Base-by-base conservation (phyloP, 2,329 filamentous ascomycete species). In the Alternaria infectoria region DNA sequence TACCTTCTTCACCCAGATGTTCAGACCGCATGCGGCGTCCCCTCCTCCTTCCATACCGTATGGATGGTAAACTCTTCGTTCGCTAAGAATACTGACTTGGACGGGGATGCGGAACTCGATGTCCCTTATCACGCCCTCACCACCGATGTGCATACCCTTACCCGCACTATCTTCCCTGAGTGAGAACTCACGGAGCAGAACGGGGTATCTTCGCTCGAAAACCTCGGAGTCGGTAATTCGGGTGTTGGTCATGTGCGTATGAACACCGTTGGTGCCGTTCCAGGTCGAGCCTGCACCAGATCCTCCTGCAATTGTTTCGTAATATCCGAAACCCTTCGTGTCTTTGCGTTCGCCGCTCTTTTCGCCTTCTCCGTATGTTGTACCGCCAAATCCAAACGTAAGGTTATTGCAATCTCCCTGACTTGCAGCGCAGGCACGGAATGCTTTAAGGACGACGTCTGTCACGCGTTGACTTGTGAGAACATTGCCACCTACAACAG, bases 231-330 rank as follows among this genome's bases (percentile, higher is more conserved):
- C 92, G 0, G 92, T 94, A 74, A 94, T 95, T 13, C 91, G 86
- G 4, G 92, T 95, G 77, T 96, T 96, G 7, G 92, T 95, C 90
- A 94, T 93, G 80, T 95, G 91, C 2, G 88, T 91, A 76, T 95
- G 91, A n/a, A 94, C 91, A 15, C 91, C 91, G 56, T 84, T 88
- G 11, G 90, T 90, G 40, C 92, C 92, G 64, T 90, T 84, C 91
- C 91, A 94, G 13, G 84, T 84, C 0, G 89, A 86, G 0, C 91
- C 91, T 0, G 92, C 92, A 26, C 92, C 92, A 43, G 86, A 88
- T 0, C 92, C 92, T 43, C 92, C 92, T 0, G 90, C 90, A 66
- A 96, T 93, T 6, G 92, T 95, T 79, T 96, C 92, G 77, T 95
- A 95, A 83, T 95, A 96, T 10, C 92, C 92, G 74, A 96, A 96